Conservation (phyloP, 2,329 filamentous ascomycete genomes). For the Penicillium sp. region DNA sequence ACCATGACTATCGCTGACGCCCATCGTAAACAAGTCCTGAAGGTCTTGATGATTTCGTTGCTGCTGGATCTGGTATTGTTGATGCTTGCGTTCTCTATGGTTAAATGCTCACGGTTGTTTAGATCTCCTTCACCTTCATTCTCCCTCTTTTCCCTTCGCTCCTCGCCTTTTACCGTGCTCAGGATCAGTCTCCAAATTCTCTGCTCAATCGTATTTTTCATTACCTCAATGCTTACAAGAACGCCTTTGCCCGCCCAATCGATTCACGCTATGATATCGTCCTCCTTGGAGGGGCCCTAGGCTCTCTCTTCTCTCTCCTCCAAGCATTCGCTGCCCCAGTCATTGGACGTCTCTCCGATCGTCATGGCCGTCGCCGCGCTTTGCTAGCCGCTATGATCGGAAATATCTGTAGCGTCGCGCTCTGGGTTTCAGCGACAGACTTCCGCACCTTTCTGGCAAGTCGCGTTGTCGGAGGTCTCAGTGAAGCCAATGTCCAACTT, state of each 20-base stretch:
- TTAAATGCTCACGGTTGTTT: no score
- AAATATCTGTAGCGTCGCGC: slow-evolving; percentile 84
- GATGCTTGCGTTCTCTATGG: no score
- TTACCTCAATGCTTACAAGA: slow-evolving; percentile 90
- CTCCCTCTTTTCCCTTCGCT: slow-evolving; percentile 92
- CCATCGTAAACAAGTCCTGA: slow-evolving; percentile 71
- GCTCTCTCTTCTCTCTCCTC: slow-evolving; percentile 86
- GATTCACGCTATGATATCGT: slow-evolving; percentile 97
- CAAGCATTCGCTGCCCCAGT: slow-evolving; percentile 89
- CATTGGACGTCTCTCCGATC: slow-evolving; percentile 83
- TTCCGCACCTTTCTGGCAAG: slow-evolving; percentile 96
- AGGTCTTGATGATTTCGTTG: slow-evolving; percentile 81
- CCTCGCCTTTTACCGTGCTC: slow-evolving; percentile 89
- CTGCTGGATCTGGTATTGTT: slow-evolving; percentile 71
- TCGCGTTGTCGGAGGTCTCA: slow-evolving; percentile 82
- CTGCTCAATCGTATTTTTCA: slow-evolving; percentile 72
- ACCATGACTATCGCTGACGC: slow-evolving; percentile 37
- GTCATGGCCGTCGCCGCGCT: slow-evolving; percentile 77
- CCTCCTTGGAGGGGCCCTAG: slow-evolving; percentile 83
- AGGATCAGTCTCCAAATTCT: slow-evolving; percentile 59
- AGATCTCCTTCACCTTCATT: slow-evolving; percentile 99
- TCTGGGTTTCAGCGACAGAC: slow-evolving; percentile 90
- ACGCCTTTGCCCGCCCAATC: slow-evolving; percentile 83
- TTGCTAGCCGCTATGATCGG: slow-evolving; percentile 87
- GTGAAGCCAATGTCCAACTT: slow-evolving; percentile 94